Evolutionary conservation across 352 stramenopile genomes (phyloP), one percentile per base, ranked within the genome.

Genomic region (Pythium coloratum): DNA sequence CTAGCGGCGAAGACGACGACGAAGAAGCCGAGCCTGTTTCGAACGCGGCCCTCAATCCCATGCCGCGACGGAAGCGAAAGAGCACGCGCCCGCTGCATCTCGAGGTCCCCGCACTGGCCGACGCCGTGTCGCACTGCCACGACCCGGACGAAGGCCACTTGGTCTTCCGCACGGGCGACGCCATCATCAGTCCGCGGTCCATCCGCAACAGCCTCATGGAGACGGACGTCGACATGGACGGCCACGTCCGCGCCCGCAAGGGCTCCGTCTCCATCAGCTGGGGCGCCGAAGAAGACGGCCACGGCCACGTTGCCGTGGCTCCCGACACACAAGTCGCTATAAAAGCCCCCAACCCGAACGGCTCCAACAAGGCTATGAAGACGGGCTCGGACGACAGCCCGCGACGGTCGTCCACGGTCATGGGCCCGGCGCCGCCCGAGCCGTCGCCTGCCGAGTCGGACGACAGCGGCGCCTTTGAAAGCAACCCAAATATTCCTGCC

Each of bases 151-250:
- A 38, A 7, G 49, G n/a, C 0, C 71, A 78, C 46, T 68, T 79
- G 58, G 72, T 87, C n/a, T 84, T 89, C 58, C 82, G 81, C 63
- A 69, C 76, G 42, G 80, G 80, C 49, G 83, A 69, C 40, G 77
- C 79, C 16, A 90, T 86, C 44, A 86, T 90, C 55, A 92, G 84
- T 51, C 84, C 84, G n/a, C 67, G 81, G 1, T 81, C 79, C 13
- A 90, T 91, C 68, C 79, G 78, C 55, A 86, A 88, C 62, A 88
- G 76, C 20, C 71, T 91, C 24, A 75, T 77, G 10, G 83, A 90
- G 59, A 73, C 81, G 30, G 73, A 85, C 54, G 83, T 77, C 50
- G 79, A 77, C 18, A 59, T 84, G 18, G 71, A 89, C 20, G 75
- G 71, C 28, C 80, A 85, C 62, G 56, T 76, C 1, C 62, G 76